Percentiles rank a stretch among this genome's conserved stretches.
Evolutionary conservation across 192 early-diverging fungal genomes (phyloP).

Genomic region (Umbelopsis isabellina): DNA sequence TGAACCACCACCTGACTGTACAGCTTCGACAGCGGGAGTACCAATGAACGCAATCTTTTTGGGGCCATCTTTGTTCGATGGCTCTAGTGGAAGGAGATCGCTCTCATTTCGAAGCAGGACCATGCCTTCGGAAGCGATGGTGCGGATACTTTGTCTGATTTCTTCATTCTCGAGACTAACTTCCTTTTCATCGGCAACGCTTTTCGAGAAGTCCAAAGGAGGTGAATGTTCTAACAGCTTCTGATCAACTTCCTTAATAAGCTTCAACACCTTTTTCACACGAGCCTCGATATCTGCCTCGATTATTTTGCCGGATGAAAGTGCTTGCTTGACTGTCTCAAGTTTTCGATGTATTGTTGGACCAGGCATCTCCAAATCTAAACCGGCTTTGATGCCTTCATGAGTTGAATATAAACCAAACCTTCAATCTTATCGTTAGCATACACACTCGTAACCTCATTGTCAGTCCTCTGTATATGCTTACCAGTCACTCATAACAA

Average conservation of each 20-base stretch:
- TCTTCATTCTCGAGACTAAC: conserved; percentile 7
- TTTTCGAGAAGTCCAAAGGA: background rate
- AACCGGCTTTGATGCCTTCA: conserved; percentile 22
- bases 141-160: conserved; percentile 16
- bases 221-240: background rate
- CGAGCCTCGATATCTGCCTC: conserved; percentile 1
- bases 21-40: background rate
- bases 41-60: conserved; percentile 36
- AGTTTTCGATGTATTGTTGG: background rate
- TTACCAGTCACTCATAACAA: no score
- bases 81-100: conserved; percentile 29
- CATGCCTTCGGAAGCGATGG: conserved; percentile 33
- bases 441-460: no score
- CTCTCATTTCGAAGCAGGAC: conserved; percentile 31
- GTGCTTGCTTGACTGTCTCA: conserved; percentile 13
- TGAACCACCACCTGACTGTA: conserved; percentile 12
- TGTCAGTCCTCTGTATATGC: no score
- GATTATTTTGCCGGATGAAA: conserved; percentile 15
- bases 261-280: background rate
- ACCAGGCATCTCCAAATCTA: conserved; percentile 33
- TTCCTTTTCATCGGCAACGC: background rate
- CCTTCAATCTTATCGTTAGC: no score
- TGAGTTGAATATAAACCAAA: conserved; percentile 19
- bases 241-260: background rate
- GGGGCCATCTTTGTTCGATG: background rate